These are phyloP conservation scores for Lasiosphaeris hirsuta DNA, from an alignment of 495 filamentous ascomycete species.

Conservation along the genomic window DNA sequence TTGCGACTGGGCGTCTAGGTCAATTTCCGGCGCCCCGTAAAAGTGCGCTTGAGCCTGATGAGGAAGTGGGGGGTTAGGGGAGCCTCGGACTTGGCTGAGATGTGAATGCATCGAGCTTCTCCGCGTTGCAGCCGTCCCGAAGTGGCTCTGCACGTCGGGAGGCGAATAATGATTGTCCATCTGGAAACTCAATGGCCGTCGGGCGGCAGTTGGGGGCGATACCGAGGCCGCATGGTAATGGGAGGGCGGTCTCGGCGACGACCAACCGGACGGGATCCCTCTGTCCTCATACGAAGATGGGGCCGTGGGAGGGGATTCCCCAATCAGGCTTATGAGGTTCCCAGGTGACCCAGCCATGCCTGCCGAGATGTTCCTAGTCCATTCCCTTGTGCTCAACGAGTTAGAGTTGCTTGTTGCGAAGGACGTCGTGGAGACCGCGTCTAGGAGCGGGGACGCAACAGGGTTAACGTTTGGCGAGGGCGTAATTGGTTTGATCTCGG, in stretches of 20 bases:
- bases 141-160: slow-evolving; percentile 43
- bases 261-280: slow-evolving; percentile 41
- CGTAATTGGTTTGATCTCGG: slow-evolving; percentile 39
- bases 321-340: slow-evolving; percentile 52
- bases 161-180: slow-evolving; percentile 45
- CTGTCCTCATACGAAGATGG: slow-evolving; percentile 55
- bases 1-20: slow-evolving; percentile 57
- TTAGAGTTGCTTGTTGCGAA: slow-evolving; percentile 46
- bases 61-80: slow-evolving; percentile 65
- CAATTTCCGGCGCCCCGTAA: slow-evolving; percentile 63
- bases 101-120: slow-evolving; percentile 62
- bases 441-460: slow-evolving; percentile 39
- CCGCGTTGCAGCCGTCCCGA: slow-evolving; percentile 36
- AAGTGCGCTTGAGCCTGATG: slow-evolving; percentile 77
- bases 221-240: slow-evolving; percentile 42
- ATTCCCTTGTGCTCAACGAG: slow-evolving; percentile 50
- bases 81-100: slow-evolving; percentile 40
- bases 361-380: slow-evolving; percentile 44
- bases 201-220: slow-evolving; percentile 44
- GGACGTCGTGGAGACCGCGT: slow-evolving; percentile 44
- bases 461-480: slow-evolving; percentile 37
- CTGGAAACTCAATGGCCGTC: slow-evolving; percentile 52
- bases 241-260: slow-evolving; percentile 35
- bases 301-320: slow-evolving; percentile 52
- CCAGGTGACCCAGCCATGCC: slow-evolving; percentile 52